phyloP scores from a whole-genome alignment of 805 yeast genomes.

The Yamadazyma tumulicola region DNA sequence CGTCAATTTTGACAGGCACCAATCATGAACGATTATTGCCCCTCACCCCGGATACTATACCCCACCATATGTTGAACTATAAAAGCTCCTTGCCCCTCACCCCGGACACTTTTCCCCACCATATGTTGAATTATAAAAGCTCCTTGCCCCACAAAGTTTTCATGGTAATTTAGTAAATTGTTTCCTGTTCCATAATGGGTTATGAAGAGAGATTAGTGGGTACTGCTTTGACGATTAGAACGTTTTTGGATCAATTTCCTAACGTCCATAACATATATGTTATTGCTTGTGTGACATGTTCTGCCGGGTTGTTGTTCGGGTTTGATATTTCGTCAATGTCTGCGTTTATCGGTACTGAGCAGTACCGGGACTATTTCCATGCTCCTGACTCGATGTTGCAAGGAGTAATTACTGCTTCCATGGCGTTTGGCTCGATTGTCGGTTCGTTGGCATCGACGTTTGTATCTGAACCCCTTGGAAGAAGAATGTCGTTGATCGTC shows the following conservation, averaged over 20 bases:
- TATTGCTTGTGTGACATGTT: slow-evolving; percentile 51
- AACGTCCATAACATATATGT: slow-evolving; percentile 52
- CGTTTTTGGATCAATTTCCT: slow-evolving; percentile 24
- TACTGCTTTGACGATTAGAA: slow-evolving; percentile 30
- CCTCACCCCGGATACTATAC: background rate
- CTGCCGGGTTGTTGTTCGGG: slow-evolving; percentile 71
- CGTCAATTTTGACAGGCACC: no score
- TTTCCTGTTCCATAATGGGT: slow-evolving; percentile 21
- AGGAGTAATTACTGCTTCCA: slow-evolving; percentile 70
- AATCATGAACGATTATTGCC: background rate
- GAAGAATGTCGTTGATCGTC: slow-evolving; percentile 29
- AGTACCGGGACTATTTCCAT: slow-evolving; percentile 50
- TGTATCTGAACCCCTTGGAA: slow-evolving; percentile 35
- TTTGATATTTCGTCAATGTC: slow-evolving; percentile 76
- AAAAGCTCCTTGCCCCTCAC: background rate
- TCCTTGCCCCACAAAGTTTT: background rate
- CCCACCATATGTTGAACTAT: background rate
- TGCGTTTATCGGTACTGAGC: slow-evolving; percentile 48
- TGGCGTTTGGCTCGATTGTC: slow-evolving; percentile 70
- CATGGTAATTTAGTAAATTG: background rate
- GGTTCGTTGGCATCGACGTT: slow-evolving; percentile 56
- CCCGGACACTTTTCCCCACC: background rate
- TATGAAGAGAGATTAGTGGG: slow-evolving; percentile 30
- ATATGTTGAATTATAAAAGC: background rate
- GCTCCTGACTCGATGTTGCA: slow-evolving; percentile 52